Base-by-base conservation (phyloP, 441 rosid species). In the Corymbia citriodora region DNA sequence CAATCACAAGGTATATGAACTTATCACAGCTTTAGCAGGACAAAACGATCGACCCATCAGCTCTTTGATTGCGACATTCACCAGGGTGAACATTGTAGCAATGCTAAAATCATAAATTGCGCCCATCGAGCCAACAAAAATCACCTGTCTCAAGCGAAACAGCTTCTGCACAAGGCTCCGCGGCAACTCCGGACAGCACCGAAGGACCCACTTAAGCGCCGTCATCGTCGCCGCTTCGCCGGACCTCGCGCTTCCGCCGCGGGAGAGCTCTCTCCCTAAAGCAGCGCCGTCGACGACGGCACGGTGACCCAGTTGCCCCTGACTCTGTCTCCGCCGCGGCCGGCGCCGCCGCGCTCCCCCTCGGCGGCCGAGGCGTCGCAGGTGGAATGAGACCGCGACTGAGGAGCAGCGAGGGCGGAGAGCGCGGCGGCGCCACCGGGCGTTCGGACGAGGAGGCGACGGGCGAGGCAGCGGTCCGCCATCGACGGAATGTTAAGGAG, bases 101-200 rank as follows among this genome's bases (percentile, higher is more conserved):
- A 45, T 23, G n/a, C 85, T 45, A 6, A 23, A 79, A 79, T 45
- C 85, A 23, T 45, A 23, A 3, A 1, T 45, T 14, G 52, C 85
- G 10, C 85, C 52, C 52, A 17, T 14, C 10, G 2, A 45, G 18
- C 18, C 53, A 79, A 8, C 45, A 31, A 70, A 33, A 70, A 18
- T 11, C 88, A 98, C 99, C 99, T 96, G 99, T 94, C 98, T 95
- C 90, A 97, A 90, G 70, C 99, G 98, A 87, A 98, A 97, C 36
- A 98, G 97, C 92, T 97, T 98, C 92, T 96, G 99, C 27, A 98
- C 95, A 55, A 98, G 96, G 89, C 87, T 96, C 92, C 97, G 95
- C n/a, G 99, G 97, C 83, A 97, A 91, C 90, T 96, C 96, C 25
- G 99, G 99, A 92, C 98, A 96, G 94, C 98, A 98, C 83, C 92